These are phyloP conservation scores for Xerocomellus chrysenteron DNA, from an alignment of 768 basidiomycete genomes.

Conservation along the genomic window DNA sequence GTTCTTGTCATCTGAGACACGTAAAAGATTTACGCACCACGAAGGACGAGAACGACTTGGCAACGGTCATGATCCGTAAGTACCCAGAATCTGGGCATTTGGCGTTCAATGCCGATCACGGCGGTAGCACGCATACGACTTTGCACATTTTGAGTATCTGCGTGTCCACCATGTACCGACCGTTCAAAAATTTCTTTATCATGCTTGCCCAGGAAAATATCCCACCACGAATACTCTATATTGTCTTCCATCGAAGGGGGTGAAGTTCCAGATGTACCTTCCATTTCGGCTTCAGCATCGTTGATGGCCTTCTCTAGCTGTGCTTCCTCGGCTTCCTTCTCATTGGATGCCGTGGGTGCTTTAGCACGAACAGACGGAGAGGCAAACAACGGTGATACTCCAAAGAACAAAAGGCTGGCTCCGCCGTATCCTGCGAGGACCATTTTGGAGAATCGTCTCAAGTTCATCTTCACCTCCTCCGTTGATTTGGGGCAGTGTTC, in stretches of 20 bases:
- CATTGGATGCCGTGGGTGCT: conserved; percentile 32
- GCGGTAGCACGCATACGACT: conserved; percentile 55
- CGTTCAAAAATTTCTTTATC: conserved; percentile 81
- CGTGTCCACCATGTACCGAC: conserved; percentile 39
- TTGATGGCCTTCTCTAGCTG: conserved; percentile 65
- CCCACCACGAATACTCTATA: conserved; percentile 75
- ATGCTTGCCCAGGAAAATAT: conserved; percentile 74
- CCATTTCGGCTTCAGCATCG: conserved; percentile 66
- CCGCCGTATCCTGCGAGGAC: conserved; percentile 85
- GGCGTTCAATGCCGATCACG: conserved; percentile 61
- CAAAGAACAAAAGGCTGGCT: conserved; percentile 78
- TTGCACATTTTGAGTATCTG: conserved; percentile 21
- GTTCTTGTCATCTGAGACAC: background rate
- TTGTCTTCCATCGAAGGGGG: conserved; percentile 23
- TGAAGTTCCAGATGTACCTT: conserved; percentile 36
- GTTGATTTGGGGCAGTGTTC: conserved; percentile 32
- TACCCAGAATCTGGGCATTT: conserved; percentile 86
- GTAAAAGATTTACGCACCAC: conserved; percentile 42
- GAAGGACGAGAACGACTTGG: conserved; percentile 74
- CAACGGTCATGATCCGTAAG: conserved; percentile 74
- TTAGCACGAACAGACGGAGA: conserved; percentile 25
- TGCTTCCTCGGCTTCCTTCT: conserved; percentile 56
- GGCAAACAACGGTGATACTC: conserved; percentile 45
- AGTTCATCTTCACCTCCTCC: conserved; percentile 60
- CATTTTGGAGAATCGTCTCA: conserved; percentile 81